Percentiles rank a stretch among this genome's conserved stretches.
Conservation (phyloP, 2,329 filamentous ascomycete genomes). For the Xylaria sp. region DNA sequence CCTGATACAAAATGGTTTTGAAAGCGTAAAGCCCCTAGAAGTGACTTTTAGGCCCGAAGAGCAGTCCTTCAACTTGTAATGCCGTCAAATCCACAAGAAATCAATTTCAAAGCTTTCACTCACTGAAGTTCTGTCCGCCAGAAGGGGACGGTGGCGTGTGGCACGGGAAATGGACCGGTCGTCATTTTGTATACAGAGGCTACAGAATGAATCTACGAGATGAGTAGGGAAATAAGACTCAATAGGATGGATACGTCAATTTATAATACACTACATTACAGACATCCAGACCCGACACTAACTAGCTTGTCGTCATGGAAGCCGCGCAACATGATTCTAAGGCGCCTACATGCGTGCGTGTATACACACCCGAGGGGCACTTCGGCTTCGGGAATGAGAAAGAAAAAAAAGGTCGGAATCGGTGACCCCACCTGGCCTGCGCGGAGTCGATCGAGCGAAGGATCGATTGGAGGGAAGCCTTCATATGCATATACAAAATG, state of each 20-base stretch:
- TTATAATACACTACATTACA: not conserved
- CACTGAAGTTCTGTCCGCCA: constrained; percentile 64
- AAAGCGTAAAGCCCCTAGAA: not conserved
- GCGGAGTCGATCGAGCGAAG: not conserved
- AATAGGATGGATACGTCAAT: not conserved
- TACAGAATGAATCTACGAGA: not conserved
- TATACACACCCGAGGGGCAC: not conserved
- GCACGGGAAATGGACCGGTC: constrained; percentile 38
- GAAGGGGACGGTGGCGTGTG: constrained; percentile 57
- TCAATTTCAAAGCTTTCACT: not conserved
- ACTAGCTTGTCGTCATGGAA: not conserved
- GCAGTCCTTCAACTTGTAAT: not conserved
- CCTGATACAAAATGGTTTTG: not conserved
- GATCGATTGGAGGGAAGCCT: not conserved
- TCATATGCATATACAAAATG: not conserved
- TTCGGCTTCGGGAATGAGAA: constrained; percentile 15
- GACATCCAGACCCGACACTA: not conserved
- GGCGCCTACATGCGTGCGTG: not conserved
- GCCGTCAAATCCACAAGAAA: not conserved
- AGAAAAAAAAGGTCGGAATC: constrained; percentile 4
- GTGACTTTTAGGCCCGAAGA: not conserved
- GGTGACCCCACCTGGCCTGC: not conserved
- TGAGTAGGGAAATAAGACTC: not conserved
- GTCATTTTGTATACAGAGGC: constrained; percentile 6
- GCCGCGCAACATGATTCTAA: not conserved